phyloP scores from a whole-genome alignment of 805 yeast species.

The Kazachstania kunashirensis region DNA sequence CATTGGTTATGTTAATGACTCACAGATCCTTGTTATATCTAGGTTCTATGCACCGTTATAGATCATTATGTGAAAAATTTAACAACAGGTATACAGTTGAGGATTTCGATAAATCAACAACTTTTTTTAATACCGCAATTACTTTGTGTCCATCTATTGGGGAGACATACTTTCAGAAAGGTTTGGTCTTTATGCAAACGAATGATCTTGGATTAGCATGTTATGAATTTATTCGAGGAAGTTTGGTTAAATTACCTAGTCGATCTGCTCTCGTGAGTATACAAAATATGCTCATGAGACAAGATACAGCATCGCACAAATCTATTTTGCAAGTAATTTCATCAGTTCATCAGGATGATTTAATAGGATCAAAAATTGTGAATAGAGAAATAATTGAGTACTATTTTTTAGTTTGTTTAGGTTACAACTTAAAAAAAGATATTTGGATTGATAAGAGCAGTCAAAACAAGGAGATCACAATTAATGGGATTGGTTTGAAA shows the following conservation, averaged over 20 bases:
- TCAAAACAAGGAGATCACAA: constrained; percentile 1
- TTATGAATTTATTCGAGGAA: constrained; percentile 37
- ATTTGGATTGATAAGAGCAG: constrained; percentile 9
- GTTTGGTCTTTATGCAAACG: constrained; percentile 21
- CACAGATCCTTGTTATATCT: constrained; percentile 34
- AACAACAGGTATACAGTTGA: constrained; percentile 31
- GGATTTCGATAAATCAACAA: constrained; percentile 36
- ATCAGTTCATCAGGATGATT: constrained; percentile 14
- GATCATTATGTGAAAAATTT: constrained; percentile 39
- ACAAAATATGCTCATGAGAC: constrained; percentile 30
- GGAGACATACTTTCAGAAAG: constrained; percentile 37
- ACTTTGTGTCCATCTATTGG: constrained; percentile 56
- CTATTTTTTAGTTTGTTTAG: constrained; percentile 25
- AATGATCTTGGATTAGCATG: constrained; percentile 18
- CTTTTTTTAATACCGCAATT: constrained; percentile 43
- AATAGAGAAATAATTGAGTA: constrained; percentile 28
- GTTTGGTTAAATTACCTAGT: constrained; percentile 42
- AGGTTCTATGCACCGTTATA: constrained; percentile 52
- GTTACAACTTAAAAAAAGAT: constrained; percentile 15
- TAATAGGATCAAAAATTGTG: constrained; percentile 17
- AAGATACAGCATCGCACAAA: constrained; percentile 26
- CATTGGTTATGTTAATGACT: constrained; percentile 6
- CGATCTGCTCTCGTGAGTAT: constrained; percentile 41
- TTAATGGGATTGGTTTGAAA: constrained; percentile 11
- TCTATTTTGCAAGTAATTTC: constrained; percentile 7